Percentiles rank a stretch among this genome's conserved stretches.
These are phyloP conservation scores for Solanum bulbocastanum DNA, from an alignment of 257 asterid genomes.

Conservation along the genomic window DNA sequence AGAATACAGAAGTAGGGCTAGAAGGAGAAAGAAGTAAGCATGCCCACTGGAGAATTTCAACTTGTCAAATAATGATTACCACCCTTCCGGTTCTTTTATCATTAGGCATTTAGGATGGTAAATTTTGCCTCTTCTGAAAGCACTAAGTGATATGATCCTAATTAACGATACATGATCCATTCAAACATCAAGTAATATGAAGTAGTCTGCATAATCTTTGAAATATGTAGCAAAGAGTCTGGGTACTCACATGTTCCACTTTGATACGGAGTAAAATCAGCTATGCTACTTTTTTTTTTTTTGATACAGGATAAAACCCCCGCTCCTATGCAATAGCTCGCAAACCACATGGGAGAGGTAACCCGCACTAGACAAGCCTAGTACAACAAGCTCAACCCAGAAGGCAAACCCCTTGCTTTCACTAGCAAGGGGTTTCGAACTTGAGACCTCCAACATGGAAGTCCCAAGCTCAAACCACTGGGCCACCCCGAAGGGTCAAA, in stretches of 20 bases:
- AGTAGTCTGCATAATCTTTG: neutral
- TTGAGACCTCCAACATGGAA: too few relatives aligned
- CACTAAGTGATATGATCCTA: neutral
- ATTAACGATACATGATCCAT: neutral
- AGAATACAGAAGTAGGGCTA: neutral
- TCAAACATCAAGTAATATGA: neutral
- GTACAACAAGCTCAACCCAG: too few relatives aligned
- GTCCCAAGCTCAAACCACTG: too few relatives aligned
- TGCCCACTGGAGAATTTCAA: neutral
- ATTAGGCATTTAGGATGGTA: neutral
- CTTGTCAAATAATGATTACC: neutral
- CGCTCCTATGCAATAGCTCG: too few relatives aligned
- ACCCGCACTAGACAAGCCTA: too few relatives aligned
- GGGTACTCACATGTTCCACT: slow-evolving; percentile 38
- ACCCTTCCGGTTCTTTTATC: neutral
- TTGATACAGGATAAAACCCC: too few relatives aligned
- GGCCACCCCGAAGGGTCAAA: neutral
- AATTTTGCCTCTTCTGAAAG: neutral
- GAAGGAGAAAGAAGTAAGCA: neutral
- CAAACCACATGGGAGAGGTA: too few relatives aligned
- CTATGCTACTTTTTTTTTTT: slow-evolving; percentile 8
- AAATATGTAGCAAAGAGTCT: slow-evolving; percentile 35
- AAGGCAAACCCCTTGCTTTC: too few relatives aligned
- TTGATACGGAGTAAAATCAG: slow-evolving; percentile 28
- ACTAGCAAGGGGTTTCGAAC: too few relatives aligned